A percentile compares a stretch with the other conserved stretches of the same genome.
phyloP scores from a whole-genome alignment of 2,329 filamentous ascomycete species.

The Sclerotinia trifoliorum region DNA sequence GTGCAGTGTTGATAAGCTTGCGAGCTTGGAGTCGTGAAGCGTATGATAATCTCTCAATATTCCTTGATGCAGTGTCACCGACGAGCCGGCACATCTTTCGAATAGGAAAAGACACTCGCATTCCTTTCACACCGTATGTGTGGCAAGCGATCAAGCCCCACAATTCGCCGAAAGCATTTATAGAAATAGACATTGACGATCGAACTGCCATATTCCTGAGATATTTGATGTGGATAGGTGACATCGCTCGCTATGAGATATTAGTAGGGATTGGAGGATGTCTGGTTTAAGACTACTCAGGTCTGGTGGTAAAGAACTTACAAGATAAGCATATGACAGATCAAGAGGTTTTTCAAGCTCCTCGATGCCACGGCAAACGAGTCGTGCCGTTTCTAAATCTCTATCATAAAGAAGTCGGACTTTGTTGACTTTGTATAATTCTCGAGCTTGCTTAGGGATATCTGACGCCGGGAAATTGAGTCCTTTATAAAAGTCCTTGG shows the following conservation, averaged over 20 bases:
- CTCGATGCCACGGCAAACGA: constrained; percentile 74
- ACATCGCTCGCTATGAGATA: constrained; percentile 67
- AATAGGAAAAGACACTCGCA: constrained; percentile 90
- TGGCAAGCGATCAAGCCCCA: constrained; percentile 91
- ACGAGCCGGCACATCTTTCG: constrained; percentile 88
- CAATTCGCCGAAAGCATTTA: constrained; percentile 79
- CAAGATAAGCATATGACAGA: constrained; percentile 66
- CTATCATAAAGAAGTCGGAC: constrained; percentile 85
- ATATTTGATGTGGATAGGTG: constrained; percentile 86
- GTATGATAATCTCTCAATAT: constrained; percentile 85
- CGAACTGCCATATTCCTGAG: constrained; percentile 84
- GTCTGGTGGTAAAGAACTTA: not conserved
- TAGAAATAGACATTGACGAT: constrained; percentile 93
- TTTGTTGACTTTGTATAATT: constrained; percentile 89
- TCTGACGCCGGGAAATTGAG: constrained; percentile 86
- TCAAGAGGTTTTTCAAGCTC: constrained; percentile 76
- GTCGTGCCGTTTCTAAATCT: constrained; percentile 72
- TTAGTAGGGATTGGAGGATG: not conserved
- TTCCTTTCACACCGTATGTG: constrained; percentile 71
- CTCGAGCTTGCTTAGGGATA: constrained; percentile 82
- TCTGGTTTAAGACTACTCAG: not conserved
- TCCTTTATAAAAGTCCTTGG: constrained; percentile 81
- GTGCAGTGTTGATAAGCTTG: constrained; percentile 83
- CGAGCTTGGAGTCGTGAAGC: constrained; percentile 80
- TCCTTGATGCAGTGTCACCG: constrained; percentile 80